These are phyloP conservation scores for Lachancea lanzarotensis DNA, from an alignment of 805 yeast species.

Conservation along the genomic window DNA sequence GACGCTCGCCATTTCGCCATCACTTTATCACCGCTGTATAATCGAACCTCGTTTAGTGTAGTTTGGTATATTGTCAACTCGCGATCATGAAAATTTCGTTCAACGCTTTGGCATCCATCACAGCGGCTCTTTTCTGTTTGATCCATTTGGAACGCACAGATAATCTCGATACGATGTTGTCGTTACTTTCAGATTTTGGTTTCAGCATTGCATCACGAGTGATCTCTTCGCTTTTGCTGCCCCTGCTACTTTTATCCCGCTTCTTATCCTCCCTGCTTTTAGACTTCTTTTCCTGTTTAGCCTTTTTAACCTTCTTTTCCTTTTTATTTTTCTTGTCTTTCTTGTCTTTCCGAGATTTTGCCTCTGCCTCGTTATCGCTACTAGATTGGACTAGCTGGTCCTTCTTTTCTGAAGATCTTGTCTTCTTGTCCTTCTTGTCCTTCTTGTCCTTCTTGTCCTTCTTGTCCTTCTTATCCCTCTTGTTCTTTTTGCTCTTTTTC, in stretches of 20 bases:
- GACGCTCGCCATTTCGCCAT: no score
- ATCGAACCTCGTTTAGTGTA: no score
- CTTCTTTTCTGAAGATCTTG: constrained; percentile 13
- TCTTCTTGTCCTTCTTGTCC: constrained; percentile 22
- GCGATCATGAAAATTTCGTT: constrained; percentile 90
- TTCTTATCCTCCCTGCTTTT: constrained; percentile 21
- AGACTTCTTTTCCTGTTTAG: constrained; percentile 30
- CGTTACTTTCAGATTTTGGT: constrained; percentile 28
- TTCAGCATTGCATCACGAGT: constrained; percentile 39
- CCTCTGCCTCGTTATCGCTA: constrained; percentile 16
- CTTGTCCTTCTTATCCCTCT: constrained; percentile 15
- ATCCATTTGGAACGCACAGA: constrained; percentile 85
- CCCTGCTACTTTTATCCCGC: constrained; percentile 24
- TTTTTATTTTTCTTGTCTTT: constrained; percentile 15
- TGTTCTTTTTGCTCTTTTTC: constrained; percentile 16
- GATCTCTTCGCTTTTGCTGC: constrained; percentile 8
- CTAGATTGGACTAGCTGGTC: constrained; percentile 20
- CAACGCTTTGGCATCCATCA: constrained; percentile 79
- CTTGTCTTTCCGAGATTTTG: constrained; percentile 14
- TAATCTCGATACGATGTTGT: constrained; percentile 45
- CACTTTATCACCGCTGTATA: no score
- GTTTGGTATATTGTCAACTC: constrained; percentile 17
- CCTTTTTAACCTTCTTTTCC: constrained; percentile 26
- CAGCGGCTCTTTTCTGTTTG: constrained; percentile 84
- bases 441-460: constrained; percentile 17